Evolutionary conservation across 108 stramenopile genomes (phyloP).

Genomic region (Nitzschia sp.): DNA sequence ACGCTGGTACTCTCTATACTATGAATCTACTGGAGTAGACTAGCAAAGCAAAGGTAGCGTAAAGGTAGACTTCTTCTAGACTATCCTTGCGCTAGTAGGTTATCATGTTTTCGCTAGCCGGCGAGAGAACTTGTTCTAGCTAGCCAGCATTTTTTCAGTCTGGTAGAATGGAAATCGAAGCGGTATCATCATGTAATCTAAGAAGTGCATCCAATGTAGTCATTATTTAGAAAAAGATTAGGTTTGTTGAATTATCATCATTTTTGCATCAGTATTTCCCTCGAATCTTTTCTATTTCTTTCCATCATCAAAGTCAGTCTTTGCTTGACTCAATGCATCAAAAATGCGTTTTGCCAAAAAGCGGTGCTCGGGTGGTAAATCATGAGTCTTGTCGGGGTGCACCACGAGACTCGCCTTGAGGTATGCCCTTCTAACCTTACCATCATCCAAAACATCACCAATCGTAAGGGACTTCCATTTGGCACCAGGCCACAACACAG

Average conservation of each 20-base stretch:
- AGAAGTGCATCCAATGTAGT: not conserved
- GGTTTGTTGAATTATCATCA: too few species aligned
- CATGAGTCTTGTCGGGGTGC: constrained; percentile 91
- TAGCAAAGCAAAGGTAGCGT: too few species aligned
- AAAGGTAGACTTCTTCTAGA: too few species aligned
- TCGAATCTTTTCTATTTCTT: too few species aligned
- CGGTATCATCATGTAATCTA: not conserved
- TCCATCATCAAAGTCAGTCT: constrained; percentile 39
- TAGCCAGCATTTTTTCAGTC: not conserved
- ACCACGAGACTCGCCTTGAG: constrained; percentile 93
- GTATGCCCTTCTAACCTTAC: constrained; percentile 86
- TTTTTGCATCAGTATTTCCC: too few species aligned
- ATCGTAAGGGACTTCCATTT: constrained; percentile 92
- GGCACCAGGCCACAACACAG: constrained; percentile 87
- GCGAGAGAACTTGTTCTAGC: too few species aligned
- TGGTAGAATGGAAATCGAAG: not conserved
- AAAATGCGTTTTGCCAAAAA: constrained; percentile 94
- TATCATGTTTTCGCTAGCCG: too few species aligned
- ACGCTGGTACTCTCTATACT: too few species aligned
- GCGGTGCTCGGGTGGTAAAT: constrained; percentile 84
- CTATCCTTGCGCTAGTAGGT: too few species aligned
- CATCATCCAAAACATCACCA: constrained; percentile 92
- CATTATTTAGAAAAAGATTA: too few species aligned
- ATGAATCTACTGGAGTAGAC: too few species aligned
- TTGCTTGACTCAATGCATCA: constrained; percentile 91